Base-by-base conservation (phyloP, 257 asterid genomes). In the Salvia splendens region DNA sequence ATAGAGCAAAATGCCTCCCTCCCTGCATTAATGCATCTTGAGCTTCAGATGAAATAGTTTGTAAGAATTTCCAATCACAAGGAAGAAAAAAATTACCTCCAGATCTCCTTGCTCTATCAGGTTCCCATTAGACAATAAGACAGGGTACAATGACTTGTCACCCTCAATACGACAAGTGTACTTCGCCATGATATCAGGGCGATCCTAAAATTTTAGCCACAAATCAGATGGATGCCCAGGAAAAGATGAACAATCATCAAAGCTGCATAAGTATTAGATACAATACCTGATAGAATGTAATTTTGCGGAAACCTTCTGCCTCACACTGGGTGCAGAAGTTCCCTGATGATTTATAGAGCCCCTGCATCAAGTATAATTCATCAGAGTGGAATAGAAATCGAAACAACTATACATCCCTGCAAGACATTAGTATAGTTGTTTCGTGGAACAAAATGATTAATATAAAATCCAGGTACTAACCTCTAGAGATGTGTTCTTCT, bases 281-380 rank as follows among this genome's bases (percentile, higher is more conserved):
- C 45, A 14, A 65, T 50, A 94, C 99, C 95, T 91, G 97, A 82
- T 80, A 94, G 77, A 79, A 94, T 36, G 97, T 94, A 64, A 94
- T 94, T 79, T 91, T 91, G 48, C 91, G 88, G 74, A 94, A 94
- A 64, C 99, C 97, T 73, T 94, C 97, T 8, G 97, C 96, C 76
- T 94, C 99, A 78, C 99, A 94, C 80, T 91, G 96, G 30, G 99
- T 94, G 81, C 97, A 94, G 80, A 91, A 94, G 79, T 94, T 94
- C 62, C 90, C 88, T 9, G 99, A 85, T 67, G 99, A 75, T 85
- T 84, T 88, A 79, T 88, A 94, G 68, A 94, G 97, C 65, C 99
- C 99, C 99, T 91, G 81, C 53, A 77, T 71, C 60, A 70, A 52
- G 68, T 54, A 76, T 66, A 38, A 55, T 57, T 33, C 66, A 77